phyloP scores from a whole-genome alignment of 768 basidiomycete species.

The Tricholoma flavovirens region DNA sequence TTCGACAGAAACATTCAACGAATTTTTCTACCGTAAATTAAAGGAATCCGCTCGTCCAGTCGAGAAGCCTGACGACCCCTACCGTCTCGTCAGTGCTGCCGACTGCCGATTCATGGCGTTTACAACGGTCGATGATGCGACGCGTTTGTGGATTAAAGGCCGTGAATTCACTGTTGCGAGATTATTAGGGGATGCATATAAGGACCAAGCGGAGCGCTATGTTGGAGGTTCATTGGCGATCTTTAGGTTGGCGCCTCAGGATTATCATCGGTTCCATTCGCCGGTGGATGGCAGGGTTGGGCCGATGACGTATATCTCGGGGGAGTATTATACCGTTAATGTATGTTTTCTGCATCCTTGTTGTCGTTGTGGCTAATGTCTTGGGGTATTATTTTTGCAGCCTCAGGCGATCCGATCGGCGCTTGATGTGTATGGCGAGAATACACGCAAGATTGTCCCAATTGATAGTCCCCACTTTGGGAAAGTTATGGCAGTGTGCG shows the following conservation, averaged over 20 bases:
- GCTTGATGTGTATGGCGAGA: slow-evolving; percentile 92
- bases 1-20: slow-evolving; percentile 76
- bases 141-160: slow-evolving; percentile 93
- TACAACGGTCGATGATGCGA: slow-evolving; percentile 79
- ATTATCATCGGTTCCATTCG: slow-evolving; percentile 92
- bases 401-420: slow-evolving; percentile 91
- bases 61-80: slow-evolving; percentile 66
- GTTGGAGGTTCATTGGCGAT: slow-evolving; percentile 80
- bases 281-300: slow-evolving; percentile 85
- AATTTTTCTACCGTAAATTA: slow-evolving; percentile 91
- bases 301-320: slow-evolving; percentile 73
- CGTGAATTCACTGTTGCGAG: slow-evolving; percentile 82
- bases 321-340: slow-evolving; percentile 97
- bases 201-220: slow-evolving; percentile 63
- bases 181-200: slow-evolving; percentile 76
- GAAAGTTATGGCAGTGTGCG: slow-evolving; percentile 84
- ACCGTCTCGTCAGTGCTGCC: slow-evolving; percentile 79
- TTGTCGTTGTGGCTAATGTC: neutral
- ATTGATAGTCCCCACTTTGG: slow-evolving; percentile 90
- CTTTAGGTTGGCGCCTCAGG: slow-evolving; percentile 89
- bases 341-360: slow-evolving; percentile 33
- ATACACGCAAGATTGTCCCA: slow-evolving; percentile 86
- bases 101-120: slow-evolving; percentile 98
- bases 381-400: slow-evolving; percentile 28
- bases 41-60: slow-evolving; percentile 77